Conservation (phyloP, 176 grass and related monocot genomes). For the Rhynchospora pubera region DNA sequence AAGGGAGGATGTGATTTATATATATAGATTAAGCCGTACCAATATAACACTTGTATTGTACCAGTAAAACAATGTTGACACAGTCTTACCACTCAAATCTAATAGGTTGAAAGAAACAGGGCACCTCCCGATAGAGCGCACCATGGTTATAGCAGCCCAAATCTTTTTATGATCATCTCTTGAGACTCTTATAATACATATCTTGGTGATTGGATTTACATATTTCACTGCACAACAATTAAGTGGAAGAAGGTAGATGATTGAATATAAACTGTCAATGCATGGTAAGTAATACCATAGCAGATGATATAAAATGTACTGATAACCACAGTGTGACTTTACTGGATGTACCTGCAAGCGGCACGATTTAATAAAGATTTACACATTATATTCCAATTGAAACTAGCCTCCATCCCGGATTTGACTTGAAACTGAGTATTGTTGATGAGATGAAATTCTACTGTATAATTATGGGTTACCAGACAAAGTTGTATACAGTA, state of each 20-base stretch:
- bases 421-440: no score
- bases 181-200: slow-evolving; percentile 56
- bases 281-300: neutral
- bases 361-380: neutral
- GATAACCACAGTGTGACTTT: neutral
- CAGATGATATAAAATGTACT: neutral
- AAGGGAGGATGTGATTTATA: neutral
- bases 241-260: neutral
- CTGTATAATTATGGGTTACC: neutral
- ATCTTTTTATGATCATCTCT: slow-evolving; percentile 64
- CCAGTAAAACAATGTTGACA: neutral
- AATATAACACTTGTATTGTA: neutral
- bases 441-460: no score
- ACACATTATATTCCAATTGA: neutral
- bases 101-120: slow-evolving; percentile 59
- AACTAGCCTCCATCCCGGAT: no score
- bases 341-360: neutral
- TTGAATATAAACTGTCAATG: neutral
- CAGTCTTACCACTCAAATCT: slow-evolving; percentile 60
- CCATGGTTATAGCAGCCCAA: slow-evolving; percentile 62
- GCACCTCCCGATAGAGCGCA: slow-evolving; percentile 48
- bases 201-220: slow-evolving; percentile 58
- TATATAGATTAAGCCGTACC: neutral
- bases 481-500: neutral
- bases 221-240: slow-evolving; percentile 59